Base-by-base conservation (phyloP, 2,329 filamentous ascomycete genomes). In the Claviceps humidiphila region DNA sequence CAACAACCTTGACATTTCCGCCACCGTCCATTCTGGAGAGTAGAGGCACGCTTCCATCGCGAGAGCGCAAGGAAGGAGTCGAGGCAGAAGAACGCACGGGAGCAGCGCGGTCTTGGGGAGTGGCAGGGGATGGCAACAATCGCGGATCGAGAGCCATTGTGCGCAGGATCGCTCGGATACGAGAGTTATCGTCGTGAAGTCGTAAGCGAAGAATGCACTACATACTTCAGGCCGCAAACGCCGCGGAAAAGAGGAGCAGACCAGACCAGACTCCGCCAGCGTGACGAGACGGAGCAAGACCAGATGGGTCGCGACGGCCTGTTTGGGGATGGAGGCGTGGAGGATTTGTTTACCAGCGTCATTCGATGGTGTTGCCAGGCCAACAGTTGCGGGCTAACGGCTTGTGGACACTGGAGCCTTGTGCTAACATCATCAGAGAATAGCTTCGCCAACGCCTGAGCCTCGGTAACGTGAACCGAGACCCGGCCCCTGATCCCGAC, bases 1-100 rank as follows among this genome's bases (percentile, higher is more conserved):
- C 87, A 34, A 91, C 87, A 30, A 93, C 87, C 60, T 82, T 78
- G 54, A 93, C 87, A 68, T 93, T 93, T 53, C 85, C 86, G 56
- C 82, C 85, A 57, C 76, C 65, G 62, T 82, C 74, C 73, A 77
- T 76, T 64, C 71, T 75, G 59, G 72, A 71, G 60, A 74, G 72
- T 54, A 77, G 67, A 26, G 80, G 76, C 41, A 82, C 68, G n/a
- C 77, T 78, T 49, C 80, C 80, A 71, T 88, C 84, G 64, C 82
- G 79, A 41, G 85, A 85, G 55, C 87, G 79, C 61, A 91, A 71
- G 26, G 86, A 89, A 39, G 87, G 87, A 54, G 85, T 90, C 51
- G 87, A 90, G 48, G 87, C 87, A 52, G 80, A 84, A 20, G 86
- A 89, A 61, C 71, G 73, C 54, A 78, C 67, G 43, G 70, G 56